Percentiles rank a stretch among this genome's conserved stretches.
phyloP scores from a whole-genome alignment of 257 asterid species.

The Jaltomata sinuosa region DNA sequence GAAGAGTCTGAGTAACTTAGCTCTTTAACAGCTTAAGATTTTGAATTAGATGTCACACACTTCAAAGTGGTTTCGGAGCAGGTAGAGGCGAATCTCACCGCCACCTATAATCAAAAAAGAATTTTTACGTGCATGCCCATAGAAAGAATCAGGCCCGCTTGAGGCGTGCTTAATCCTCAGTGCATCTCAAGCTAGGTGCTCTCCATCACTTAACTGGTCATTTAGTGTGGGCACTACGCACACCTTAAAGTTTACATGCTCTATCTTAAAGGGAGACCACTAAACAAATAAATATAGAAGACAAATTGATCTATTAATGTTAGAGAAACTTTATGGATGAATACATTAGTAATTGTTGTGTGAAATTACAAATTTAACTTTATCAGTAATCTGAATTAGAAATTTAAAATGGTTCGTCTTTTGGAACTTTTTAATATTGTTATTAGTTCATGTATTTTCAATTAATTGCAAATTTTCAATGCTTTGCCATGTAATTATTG shows the following conservation, averaged over 20 bases:
- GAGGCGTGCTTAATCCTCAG: neutral
- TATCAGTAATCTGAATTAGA: neutral
- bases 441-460: neutral
- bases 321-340: neutral
- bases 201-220: neutral
- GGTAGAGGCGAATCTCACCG: neutral
- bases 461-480: neutral
- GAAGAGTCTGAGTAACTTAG: too few relatives aligned
- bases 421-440: neutral
- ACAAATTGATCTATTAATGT: neutral
- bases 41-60: too few relatives aligned
- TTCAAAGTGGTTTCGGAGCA: too few relatives aligned
- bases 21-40: too few relatives aligned
- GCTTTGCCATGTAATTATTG: neutral
- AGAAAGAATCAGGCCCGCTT: neutral
- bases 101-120: neutral
- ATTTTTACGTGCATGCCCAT: neutral
- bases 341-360: neutral
- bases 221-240: neutral
- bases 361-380: neutral
- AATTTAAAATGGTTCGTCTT: neutral
- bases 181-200: neutral
- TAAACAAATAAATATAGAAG: constrained; percentile 2
- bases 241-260: neutral
- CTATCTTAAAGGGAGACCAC: neutral